Evolutionary conservation across 768 basidiomycete species (phyloP).

Genomic region (Dendrothele bispora): DNA sequence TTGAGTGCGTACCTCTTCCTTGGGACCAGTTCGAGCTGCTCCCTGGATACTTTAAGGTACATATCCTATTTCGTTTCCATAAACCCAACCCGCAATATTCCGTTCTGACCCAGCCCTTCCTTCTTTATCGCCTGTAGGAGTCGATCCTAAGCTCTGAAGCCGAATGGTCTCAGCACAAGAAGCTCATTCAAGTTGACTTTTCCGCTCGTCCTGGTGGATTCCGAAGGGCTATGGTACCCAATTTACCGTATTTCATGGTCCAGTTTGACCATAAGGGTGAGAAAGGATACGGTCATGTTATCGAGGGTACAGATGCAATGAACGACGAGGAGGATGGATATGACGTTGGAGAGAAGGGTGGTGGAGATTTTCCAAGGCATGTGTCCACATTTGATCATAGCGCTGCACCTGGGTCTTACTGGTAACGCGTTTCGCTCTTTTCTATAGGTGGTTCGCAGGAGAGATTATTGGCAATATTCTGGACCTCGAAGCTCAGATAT

Average conservation of each 20-base stretch:
- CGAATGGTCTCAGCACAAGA: slow-evolving; percentile 99
- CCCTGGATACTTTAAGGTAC: slow-evolving; percentile 95
- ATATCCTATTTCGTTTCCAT: slow-evolving; percentile 15
- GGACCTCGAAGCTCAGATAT: slow-evolving; percentile 81
- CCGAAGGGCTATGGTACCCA: slow-evolving; percentile 92
- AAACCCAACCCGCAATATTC: background rate
- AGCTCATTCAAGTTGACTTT: slow-evolving; percentile 96
- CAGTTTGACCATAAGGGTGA: slow-evolving; percentile 98
- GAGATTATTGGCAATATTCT: slow-evolving; percentile 94
- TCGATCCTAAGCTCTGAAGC: slow-evolving; percentile 90
- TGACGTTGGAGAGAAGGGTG: slow-evolving; percentile 86
- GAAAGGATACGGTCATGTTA: slow-evolving; percentile 97
- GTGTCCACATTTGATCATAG: slow-evolving; percentile 17
- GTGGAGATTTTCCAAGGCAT: slow-evolving; percentile 87
- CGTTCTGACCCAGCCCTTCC: too few relatives aligned
- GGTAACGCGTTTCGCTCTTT: too few relatives aligned
- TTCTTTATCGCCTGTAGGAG: slow-evolving; percentile 52
- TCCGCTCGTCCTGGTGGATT: slow-evolving; percentile 88
- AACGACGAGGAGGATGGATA: slow-evolving; percentile 37
- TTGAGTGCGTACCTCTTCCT: slow-evolving; percentile 92
- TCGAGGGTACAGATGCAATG: slow-evolving; percentile 63
- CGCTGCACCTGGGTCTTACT: slow-evolving; percentile 1
- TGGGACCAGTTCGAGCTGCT: slow-evolving; percentile 85
- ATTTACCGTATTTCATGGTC: slow-evolving; percentile 98
- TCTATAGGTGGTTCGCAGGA: slow-evolving; percentile 81